Evolutionary conservation across 140 eudicot genomes (phyloP), one percentile per base, ranked within the genome.

Genomic region (Anethum foeniculum): DNA sequence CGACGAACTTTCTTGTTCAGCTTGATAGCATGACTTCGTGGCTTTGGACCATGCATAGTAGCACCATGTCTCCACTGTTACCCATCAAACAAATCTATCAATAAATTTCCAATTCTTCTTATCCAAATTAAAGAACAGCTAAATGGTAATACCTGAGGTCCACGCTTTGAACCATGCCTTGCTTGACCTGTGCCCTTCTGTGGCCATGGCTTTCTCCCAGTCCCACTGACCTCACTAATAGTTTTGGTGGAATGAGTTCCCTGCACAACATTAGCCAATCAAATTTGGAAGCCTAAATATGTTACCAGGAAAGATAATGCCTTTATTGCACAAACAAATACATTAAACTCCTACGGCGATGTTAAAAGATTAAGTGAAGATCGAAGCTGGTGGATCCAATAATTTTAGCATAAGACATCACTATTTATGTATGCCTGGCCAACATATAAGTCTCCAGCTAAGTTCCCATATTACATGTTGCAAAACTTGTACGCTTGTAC

Each of bases 161-260:
- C 94, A 41, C 96, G 93, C 84, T 85, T 71, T 60, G 96, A 81
- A 77, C 98, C 97, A 76, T 90, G 97, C 86, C 97, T 94, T 80
- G 98, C 97, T 85, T 89, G 88, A 64, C 98, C 98, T 48, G 97
- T 89, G 65, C 96, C 97, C 90, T 94, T 94, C 85, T 94, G 98
- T 30, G 52, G 84, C 92, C 92, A 92, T 56, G 98, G 98, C 86
- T 94, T 94, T 86, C 87, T 89, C 71, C 98, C 98, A 3, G 97
- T 92, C 79, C 98, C 97, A 84, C 97, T 92, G 14, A 94, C 98
- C 85, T 94, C 97, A 84, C 98, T 92, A 47, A 92, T 84, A 64
- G 95, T 92, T 92, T 92, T 94, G 14, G 98, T 92, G 67, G 98
- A 94, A 89, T 92, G 98, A 39, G 97, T 93, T 71, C 98, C 98